phyloP scores from a whole-genome alignment of 1,139 yeast genomes.

The Taiozyma sp. region DNA sequence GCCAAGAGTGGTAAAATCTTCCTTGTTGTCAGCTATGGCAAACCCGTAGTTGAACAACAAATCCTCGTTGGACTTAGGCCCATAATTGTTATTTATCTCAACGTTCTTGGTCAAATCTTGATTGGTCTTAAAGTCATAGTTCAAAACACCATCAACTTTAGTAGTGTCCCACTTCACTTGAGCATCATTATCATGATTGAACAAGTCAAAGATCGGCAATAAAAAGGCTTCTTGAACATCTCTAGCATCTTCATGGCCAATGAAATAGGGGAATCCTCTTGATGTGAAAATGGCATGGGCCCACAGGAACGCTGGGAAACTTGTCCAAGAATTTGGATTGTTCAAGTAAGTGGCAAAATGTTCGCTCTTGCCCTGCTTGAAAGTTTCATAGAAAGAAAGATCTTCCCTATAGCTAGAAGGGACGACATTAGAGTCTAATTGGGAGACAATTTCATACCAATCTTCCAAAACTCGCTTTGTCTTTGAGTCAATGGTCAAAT shows the following conservation, averaged over 20 bases:
- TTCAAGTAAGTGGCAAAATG: slow-evolving; percentile 21
- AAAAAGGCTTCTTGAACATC: slow-evolving; percentile 58
- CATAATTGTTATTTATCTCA: slow-evolving; percentile 77
- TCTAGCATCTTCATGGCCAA: slow-evolving; percentile 29
- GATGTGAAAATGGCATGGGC: slow-evolving; percentile 65
- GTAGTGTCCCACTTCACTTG: slow-evolving; percentile 60
- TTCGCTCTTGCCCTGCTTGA: slow-evolving; percentile 15
- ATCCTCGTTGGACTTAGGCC: slow-evolving; percentile 82
- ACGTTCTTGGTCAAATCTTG: slow-evolving; percentile 29
- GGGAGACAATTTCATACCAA: slow-evolving; percentile 21
- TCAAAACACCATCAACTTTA: slow-evolving; percentile 12
- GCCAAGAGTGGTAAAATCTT: slow-evolving; percentile 59
- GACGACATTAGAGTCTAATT: slow-evolving; percentile 7
- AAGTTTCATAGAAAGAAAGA: slow-evolving; percentile 15
- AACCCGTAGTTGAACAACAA: slow-evolving; percentile 59
- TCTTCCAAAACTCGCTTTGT: slow-evolving; percentile 27
- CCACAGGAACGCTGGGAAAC: slow-evolving; percentile 70
- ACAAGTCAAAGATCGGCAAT: slow-evolving; percentile 71
- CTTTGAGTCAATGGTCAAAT: slow-evolving; percentile 28
- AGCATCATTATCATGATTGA: slow-evolving; percentile 64
- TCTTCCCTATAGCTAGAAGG: slow-evolving; percentile 15
- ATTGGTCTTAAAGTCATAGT: slow-evolving; percentile 31
- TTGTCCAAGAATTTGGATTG: slow-evolving; percentile 43
- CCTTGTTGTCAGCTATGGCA: slow-evolving; percentile 52
- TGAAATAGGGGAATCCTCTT: slow-evolving; percentile 70